A percentile compares a stretch with the other conserved stretches of the same genome.
Conservation (phyloP, 345 rosid species). For the Abelmoschus esculentus region DNA sequence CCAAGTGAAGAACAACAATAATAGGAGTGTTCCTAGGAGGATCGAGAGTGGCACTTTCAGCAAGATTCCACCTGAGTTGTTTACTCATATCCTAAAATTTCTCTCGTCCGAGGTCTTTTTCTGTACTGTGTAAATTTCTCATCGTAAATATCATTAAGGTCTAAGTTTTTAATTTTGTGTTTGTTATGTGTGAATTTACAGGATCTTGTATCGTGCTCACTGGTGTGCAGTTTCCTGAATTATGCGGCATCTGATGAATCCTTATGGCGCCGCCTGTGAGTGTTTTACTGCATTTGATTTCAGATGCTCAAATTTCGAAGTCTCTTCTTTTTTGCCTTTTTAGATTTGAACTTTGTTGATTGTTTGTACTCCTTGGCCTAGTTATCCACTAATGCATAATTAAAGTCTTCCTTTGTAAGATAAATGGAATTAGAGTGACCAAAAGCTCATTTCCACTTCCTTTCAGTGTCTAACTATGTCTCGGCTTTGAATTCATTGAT, state of each 20-base stretch:
- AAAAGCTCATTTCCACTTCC: background rate
- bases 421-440: background rate
- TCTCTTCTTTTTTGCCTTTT: slow-evolving; percentile 6
- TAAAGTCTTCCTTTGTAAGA: background rate
- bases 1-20: slow-evolving; percentile 15
- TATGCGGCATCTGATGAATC: slow-evolving; percentile 83
- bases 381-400: background rate
- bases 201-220: slow-evolving; percentile 87
- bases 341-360: background rate
- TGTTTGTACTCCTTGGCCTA: background rate
- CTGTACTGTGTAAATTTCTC: background rate
- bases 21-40: slow-evolving; percentile 23
- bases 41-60: slow-evolving; percentile 61
- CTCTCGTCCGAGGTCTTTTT: slow-evolving; percentile 75
- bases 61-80: slow-evolving; percentile 75
- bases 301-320: background rate
- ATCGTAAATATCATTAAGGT: background rate
- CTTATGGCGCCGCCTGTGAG: slow-evolving; percentile 94
- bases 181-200: slow-evolving; percentile 16
- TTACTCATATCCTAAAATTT: slow-evolving; percentile 78
- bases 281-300: background rate
- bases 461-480: background rate
- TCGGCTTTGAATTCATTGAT: background rate
- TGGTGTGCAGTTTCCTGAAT: slow-evolving; percentile 67
- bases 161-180: background rate